These are phyloP conservation scores for Melanopsichium pennsylvanicum DNA, from an alignment of 1,284 basidiomycete genomes.

Conservation along the genomic window DNA sequence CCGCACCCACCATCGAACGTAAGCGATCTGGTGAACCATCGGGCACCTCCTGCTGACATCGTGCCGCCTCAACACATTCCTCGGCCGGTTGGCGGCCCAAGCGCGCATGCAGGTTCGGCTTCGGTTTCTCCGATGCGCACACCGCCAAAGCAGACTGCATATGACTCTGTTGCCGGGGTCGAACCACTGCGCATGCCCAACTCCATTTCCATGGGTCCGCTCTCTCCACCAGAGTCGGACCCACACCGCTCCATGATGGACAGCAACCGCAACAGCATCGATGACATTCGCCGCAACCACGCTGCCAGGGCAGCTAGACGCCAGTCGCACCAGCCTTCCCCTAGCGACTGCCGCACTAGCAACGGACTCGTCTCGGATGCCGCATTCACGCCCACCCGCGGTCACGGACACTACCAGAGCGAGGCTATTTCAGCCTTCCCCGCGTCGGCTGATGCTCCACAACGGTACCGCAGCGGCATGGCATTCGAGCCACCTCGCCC, in stretches of 20 bases:
- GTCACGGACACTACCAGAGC: constrained; percentile 20
- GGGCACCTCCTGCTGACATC: constrained; percentile 7
- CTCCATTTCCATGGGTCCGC: constrained; percentile 23
- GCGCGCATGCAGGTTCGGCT: not conserved
- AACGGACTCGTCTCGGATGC: constrained; percentile 30
- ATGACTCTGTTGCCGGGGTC: constrained; percentile 2
- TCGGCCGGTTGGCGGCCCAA: constrained; percentile 22
- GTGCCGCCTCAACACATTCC: constrained; percentile 57
- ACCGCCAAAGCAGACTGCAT: constrained; percentile 19
- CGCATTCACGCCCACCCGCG: constrained; percentile 18
- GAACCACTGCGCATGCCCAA: constrained; percentile 23
- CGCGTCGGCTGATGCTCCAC: constrained; percentile 16
- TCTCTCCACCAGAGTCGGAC: constrained; percentile 50
- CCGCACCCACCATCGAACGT: not conserved
- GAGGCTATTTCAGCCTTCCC: constrained; percentile 15
- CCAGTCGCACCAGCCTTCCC: constrained; percentile 20
- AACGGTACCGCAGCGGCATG: constrained; percentile 31
- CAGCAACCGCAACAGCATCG: constrained; percentile 56
- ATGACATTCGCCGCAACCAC: constrained; percentile 56
- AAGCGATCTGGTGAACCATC: constrained; percentile 12
- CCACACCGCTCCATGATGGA: constrained; percentile 51
- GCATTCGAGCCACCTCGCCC: constrained; percentile 46
- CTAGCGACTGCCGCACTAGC: constrained; percentile 3
- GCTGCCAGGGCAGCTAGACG: constrained; percentile 46
- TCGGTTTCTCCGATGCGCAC: constrained; percentile 21